Evolutionary conservation across 2,329 filamentous ascomycete genomes (phyloP), one percentile per base, ranked within the genome.

Genomic region (Trichophyton simii): DNA sequence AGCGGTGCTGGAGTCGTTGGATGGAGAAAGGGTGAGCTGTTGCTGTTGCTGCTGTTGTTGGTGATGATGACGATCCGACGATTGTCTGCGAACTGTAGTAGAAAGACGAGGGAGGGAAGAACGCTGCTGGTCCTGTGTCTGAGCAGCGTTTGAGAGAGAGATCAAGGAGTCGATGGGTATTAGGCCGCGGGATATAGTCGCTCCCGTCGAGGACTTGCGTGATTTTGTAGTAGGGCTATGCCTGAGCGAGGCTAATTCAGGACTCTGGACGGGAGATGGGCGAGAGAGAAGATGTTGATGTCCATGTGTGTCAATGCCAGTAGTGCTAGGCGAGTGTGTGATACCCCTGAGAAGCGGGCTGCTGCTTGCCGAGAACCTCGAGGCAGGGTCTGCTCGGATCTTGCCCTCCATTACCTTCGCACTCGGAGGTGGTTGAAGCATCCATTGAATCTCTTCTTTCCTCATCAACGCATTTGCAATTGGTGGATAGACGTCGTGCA

Each of bases 321-420:
- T 6, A 28, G 6, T 34, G 11, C 28, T 18, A 3, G 50, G 20
- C 15, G 28, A 36, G 11, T 28, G 5, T 28, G 18, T 55, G 31
- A 55, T n/a, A 20, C 50, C 28, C 5, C 50, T 55, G 28, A 55
- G 50, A 9, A 55, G 36, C 36, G 55, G 55, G n/a, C 55, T 58
- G 20, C 55, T 20, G 18, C 34, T 42, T 11, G 31, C 18, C 18
- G 55, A 58, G 11, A 57, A 36, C 9, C 36, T 57, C 6, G 54
- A 57, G 8, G 69, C 67, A 8, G 65, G 58, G 57, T 63, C 66
- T 36, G 68, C 68, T 3, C 67, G 68, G 59, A 88, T 83, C 72
- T 91, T 94, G 66, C 91, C 91, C 65, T 87, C 88, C 91, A 96
- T 96, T 63, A 96, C 80, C 72, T 87, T 91, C 61, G 91, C 90